Base-by-base conservation (phyloP, 2,329 filamentous ascomycete species). In the Stagonosporopsis chrysanthemi region DNA sequence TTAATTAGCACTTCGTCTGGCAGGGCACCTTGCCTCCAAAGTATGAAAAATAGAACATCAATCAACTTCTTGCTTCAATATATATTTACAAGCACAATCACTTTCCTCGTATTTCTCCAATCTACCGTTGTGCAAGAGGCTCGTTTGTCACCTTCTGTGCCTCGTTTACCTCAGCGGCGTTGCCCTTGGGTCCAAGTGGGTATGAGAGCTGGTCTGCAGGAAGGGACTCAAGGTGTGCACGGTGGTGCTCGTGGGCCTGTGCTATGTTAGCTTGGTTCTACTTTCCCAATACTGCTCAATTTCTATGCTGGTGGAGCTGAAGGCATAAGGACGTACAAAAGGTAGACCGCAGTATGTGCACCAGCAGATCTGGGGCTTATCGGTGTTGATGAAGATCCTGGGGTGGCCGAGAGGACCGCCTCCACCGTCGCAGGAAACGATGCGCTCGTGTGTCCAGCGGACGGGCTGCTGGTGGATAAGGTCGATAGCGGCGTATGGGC, bases 401-500 rank as follows among this genome's bases (percentile, higher is more conserved):
- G 95, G 95, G 78, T 99, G 95, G 40, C 95, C 95, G 52, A 91
- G 82, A 29, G 93, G 89, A 42, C 94, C 95, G 66, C 93, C 93
- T 57, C 94, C 95, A 56, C 95, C 95, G 72, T 98, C 93, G 76
- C 95, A 99, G 41, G 88, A 88, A 48, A 96, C 94, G 45, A 90
- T 79, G 60, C 88, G 86, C 63, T 91, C 85, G 75, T 97, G 89
- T 58, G 89, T 91, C 94, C 95, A 99, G 77, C 87, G 86, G 33
- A 99, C 95, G 19, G 93, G 94, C 79, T 97, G 90, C 82, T 93
- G 89, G 84, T 99, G 95, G 73, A 98, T 93, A 77, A 99, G 86
- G 68, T 96, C 91, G 73, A 99, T 99, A 61, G 95, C 95, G 29
- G 95, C 89, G 73, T 88, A 84, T 28, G 95, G 90, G 81, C 89